Base-by-base conservation (phyloP, 495 filamentous ascomycete species). In the Talaromyces proteolyticus region DNA sequence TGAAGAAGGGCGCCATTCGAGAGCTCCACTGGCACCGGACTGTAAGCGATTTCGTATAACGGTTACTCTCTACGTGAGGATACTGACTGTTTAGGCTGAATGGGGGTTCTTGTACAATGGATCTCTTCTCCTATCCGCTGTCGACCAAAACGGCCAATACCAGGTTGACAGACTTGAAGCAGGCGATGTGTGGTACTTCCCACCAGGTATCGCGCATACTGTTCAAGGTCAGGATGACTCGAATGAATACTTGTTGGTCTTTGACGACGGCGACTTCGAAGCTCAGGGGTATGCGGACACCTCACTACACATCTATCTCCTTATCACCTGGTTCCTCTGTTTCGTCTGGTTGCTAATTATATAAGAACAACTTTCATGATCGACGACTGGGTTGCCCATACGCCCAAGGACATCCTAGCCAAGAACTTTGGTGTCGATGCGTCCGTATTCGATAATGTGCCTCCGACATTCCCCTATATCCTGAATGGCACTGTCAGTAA, bases 131-230 rank as follows among this genome's bases (percentile, higher is more conserved):
- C 61, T 85, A 11, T 77, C 78, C 7, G 81, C 74, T 4, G 80
- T 85, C 20, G 76, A 85, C 56, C 75, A 85, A 57, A 62, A 79
- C 43, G 81, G 81, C 18, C 55, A 68, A 24, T 78, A 73, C 50
- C 72, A 78, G 41, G 73, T 77, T 18, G 73, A 78, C 37, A 73
- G 65, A 38, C 72, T 84, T 14, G 67, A 75, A 12, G 72, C 68
- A 14, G 82, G 82, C 7, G 83, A 85, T 50, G 76, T 84, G 41
- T 87, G 81, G 82, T 83, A 84, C 60, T 84, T 85, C 56, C 81
- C 83, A 26, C 83, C 83, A 54, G 82, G 82, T 20, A 65, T 73
- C 8, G 79, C 78, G 1, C 80, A 86, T 50, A 81, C 81, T 0
- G 69, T 86, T 1, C 74, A 75, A 40, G 71, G 70, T 12, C 65